Conservation (phyloP, 345 rosid genomes). For the Hibiscus trionum region DNA sequence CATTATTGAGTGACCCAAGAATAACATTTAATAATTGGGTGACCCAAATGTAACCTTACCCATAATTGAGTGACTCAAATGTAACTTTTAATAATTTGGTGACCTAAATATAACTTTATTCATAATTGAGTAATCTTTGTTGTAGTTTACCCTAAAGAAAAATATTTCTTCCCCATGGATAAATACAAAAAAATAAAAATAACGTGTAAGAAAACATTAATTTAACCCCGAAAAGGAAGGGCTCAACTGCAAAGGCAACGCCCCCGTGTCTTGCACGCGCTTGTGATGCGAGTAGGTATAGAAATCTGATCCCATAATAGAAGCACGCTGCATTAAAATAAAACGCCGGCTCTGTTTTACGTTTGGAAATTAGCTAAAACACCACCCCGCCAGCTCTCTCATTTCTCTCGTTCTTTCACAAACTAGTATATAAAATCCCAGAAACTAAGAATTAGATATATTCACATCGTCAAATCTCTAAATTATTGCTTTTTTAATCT, state of each 20-base stretch:
- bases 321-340: background rate
- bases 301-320: background rate
- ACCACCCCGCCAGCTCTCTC: background rate
- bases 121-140: no score
- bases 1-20: no score
- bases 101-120: no score
- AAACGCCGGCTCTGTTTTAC: constrained; percentile 4
- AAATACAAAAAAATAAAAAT: background rate
- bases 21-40: no score
- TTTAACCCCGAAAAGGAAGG: background rate
- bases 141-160: no score
- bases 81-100: no score
- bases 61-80: no score
- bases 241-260: no score
- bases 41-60: no score
- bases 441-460: background rate
- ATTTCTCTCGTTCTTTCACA: background rate
- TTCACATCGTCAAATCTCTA: background rate
- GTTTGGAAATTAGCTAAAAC: background rate
- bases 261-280: background rate
- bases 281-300: background rate
- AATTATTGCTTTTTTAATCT: background rate
- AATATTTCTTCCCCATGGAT: no score
- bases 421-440: background rate
- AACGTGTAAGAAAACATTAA: background rate